phyloP scores from a whole-genome alignment of 2,329 filamentous ascomycete species.

The Fusarium nematophilum region DNA sequence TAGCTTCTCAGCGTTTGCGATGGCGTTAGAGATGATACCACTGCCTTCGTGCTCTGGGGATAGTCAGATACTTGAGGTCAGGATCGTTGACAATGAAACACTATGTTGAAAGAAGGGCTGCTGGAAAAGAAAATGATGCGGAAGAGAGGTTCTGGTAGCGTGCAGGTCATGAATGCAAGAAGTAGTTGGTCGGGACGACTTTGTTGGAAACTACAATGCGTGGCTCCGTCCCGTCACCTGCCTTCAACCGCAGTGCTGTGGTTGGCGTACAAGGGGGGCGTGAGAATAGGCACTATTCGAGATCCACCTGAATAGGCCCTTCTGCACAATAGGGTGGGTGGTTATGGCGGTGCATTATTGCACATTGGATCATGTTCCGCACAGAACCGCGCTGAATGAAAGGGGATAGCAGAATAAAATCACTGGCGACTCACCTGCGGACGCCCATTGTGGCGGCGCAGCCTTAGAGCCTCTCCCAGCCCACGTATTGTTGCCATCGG shows the following conservation, averaged over 20 bases:
- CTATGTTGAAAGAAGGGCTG: not conserved
- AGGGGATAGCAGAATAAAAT: not conserved
- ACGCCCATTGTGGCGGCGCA: slow-evolving; percentile 58
- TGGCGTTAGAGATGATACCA: slow-evolving; percentile 92
- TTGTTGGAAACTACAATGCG: slow-evolving; percentile 10
- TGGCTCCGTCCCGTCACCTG: slow-evolving; percentile 4
- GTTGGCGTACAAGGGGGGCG: not conserved
- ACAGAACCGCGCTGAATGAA: not conserved
- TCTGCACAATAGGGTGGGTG: not conserved
- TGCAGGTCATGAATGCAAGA: not conserved
- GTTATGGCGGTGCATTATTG: not conserved
- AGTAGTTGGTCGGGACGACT: not conserved
- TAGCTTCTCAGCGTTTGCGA: slow-evolving; percentile 84
- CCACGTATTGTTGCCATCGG: slow-evolving; percentile 70
- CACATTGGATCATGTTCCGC: not conserved
- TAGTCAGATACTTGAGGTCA: slow-evolving; percentile 19
- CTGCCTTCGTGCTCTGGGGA: slow-evolving; percentile 58
- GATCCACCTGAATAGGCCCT: slow-evolving; percentile 1
- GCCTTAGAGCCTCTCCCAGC: slow-evolving; percentile 59
- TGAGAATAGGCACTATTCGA: not conserved
- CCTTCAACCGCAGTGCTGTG: slow-evolving; percentile 5
- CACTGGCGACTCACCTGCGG: slow-evolving; percentile 57
- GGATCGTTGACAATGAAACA: not conserved
- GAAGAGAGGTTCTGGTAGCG: not conserved
- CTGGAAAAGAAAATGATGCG: not conserved